These are phyloP conservation scores for Spergularia marina DNA, from an alignment of 148 eudicot species.

Conservation along the genomic window DNA sequence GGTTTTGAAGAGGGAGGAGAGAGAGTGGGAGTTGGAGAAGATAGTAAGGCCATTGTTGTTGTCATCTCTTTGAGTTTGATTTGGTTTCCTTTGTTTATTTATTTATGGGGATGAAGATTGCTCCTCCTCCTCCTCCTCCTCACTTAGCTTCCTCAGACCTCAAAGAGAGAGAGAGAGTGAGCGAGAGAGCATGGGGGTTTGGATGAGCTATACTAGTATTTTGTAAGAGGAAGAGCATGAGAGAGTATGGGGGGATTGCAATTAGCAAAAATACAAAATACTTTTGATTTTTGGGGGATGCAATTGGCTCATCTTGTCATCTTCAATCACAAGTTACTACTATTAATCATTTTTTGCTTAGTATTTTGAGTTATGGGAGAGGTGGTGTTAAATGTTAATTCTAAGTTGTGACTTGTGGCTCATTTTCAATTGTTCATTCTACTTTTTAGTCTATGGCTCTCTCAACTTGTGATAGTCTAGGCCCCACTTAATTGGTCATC, in stretches of 20 bases:
- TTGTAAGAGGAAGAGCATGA: neutral
- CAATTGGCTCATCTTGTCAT: too few relatives aligned
- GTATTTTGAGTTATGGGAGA: too few relatives aligned
- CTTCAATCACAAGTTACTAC: too few relatives aligned
- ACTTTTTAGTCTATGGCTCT: too few relatives aligned
- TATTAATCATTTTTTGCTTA: too few relatives aligned
- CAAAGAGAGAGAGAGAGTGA: neutral
- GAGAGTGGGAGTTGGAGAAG: conserved; percentile 41
- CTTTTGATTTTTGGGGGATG: neutral
- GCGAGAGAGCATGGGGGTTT: conserved; percentile 6
- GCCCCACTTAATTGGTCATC: too few relatives aligned
- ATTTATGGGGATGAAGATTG: conserved; percentile 2
- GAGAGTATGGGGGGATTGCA: neutral
- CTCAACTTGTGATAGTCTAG: too few relatives aligned
- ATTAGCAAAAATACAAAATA: neutral
- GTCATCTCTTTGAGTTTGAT: conserved; percentile 28
- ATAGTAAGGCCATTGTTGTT: conserved; percentile 49
- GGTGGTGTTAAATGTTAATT: too few relatives aligned
- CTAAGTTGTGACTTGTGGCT: neutral
- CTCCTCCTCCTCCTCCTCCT: too few relatives aligned
- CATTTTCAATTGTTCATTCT: neutral
- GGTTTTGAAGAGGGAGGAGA: conserved; percentile 36
- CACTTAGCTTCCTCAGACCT: too few relatives aligned
- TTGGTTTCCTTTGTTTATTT: neutral
- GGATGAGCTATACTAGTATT: neutral